These are phyloP conservation scores for Melastoma candidum DNA, from an alignment of 441 rosid genomes.

Conservation along the genomic window DNA sequence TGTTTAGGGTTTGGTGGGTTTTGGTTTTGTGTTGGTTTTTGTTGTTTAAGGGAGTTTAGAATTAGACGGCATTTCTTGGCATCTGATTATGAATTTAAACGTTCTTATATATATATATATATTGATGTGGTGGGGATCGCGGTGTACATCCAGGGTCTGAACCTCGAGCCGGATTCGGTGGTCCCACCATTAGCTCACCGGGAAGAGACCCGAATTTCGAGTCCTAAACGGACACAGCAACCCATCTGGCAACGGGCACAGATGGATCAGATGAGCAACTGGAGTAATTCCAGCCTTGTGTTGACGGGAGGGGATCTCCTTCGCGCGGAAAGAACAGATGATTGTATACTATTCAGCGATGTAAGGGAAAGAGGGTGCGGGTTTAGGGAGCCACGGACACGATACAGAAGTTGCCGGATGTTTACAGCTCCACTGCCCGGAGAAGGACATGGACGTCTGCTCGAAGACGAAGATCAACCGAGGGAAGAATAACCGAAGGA, in stretches of 20 bases:
- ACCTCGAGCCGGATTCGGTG: too few species aligned
- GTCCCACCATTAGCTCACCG: constrained; percentile 10
- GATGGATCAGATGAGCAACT: constrained; percentile 22
- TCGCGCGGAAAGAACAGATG: constrained; percentile 54
- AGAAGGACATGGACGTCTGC: constrained; percentile 50
- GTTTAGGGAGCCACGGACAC: constrained; percentile 19
- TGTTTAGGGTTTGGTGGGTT: too few species aligned
- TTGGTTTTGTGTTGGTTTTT: too few species aligned
- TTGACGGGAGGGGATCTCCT: constrained; percentile 75
- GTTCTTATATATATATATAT: too few species aligned
- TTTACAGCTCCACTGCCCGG: constrained; percentile 59
- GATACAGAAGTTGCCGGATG: constrained; percentile 45
- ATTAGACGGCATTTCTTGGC: too few species aligned
- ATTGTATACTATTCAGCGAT: constrained; percentile 67
- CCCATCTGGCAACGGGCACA: constrained; percentile 28
- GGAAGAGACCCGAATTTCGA: constrained; percentile 33
- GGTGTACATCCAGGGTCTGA: too few species aligned
- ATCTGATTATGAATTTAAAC: too few species aligned
- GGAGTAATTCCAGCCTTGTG: constrained; percentile 37
- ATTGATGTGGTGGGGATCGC: too few species aligned
- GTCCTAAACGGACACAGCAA: constrained; percentile 27
- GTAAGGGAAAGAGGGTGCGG: constrained; percentile 47
- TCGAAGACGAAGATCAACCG: constrained; percentile 12
- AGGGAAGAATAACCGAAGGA: too few species aligned
- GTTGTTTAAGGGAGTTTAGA: too few species aligned